phyloP scores from a whole-genome alignment of 768 basidiomycete species.

The Leccinum barrowsii region DNA sequence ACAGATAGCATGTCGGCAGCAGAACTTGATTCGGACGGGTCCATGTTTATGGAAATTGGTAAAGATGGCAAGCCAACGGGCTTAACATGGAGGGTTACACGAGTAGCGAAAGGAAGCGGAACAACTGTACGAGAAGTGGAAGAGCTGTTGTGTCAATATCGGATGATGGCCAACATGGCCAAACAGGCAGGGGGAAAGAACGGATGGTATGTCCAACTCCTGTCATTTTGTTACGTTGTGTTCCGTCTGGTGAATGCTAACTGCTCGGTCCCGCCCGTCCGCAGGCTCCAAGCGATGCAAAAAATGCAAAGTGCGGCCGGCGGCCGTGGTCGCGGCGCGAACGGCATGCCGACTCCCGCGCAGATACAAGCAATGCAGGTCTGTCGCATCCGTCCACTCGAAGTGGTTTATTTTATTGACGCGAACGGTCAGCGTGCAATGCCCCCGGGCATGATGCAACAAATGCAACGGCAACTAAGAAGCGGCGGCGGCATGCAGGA shows the following conservation, averaged over 20 bases:
- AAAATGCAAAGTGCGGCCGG: slow-evolving; percentile 89
- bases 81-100: slow-evolving; percentile 86
- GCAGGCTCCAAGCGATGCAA: slow-evolving; percentile 81
- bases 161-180: slow-evolving; percentile 99
- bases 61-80: slow-evolving; percentile 82
- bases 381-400: slow-evolving; percentile 23
- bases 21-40: slow-evolving; percentile 94
- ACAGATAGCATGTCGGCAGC: slow-evolving; percentile 94
- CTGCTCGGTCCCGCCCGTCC: background rate
- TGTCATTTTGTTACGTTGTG: background rate
- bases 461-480: slow-evolving; percentile 82
- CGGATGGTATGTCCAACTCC: slow-evolving; percentile 59
- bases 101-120: slow-evolving; percentile 91
- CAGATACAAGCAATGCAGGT: slow-evolving; percentile 96
- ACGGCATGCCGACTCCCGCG: slow-evolving; percentile 87
- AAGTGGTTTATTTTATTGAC: slow-evolving; percentile 3
- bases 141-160: slow-evolving; percentile 91
- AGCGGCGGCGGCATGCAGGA: slow-evolving; percentile 90
- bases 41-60: slow-evolving; percentile 79
- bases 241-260: slow-evolving; percentile 5
- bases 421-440: slow-evolving; percentile 63
- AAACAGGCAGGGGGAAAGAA: slow-evolving; percentile 98
- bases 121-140: slow-evolving; percentile 98
- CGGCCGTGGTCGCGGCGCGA: slow-evolving; percentile 81
- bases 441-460: slow-evolving; percentile 93